phyloP scores from a whole-genome alignment of 176 grass and related monocot genomes.

The Cenchrus fungigraminus region DNA sequence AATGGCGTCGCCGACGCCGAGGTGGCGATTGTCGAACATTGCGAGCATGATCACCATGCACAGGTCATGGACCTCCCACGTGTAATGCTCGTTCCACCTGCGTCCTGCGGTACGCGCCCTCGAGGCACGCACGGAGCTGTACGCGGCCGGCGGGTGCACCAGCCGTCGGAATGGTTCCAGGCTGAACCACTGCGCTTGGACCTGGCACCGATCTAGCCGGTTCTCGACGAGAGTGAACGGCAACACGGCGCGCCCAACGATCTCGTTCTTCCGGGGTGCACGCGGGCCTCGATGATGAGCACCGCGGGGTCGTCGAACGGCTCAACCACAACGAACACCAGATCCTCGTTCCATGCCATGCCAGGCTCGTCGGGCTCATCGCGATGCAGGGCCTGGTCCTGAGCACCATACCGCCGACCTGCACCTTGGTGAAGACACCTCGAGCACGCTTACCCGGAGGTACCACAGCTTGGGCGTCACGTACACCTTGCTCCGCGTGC shows the following conservation, averaged over 20 bases:
- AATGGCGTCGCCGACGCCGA: not conserved
- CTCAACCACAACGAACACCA: slow-evolving; percentile 70
- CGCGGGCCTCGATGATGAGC: slow-evolving; percentile 64
- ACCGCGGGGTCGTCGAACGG: slow-evolving; percentile 88
- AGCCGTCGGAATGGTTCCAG: slow-evolving; percentile 51
- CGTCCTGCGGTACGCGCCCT: slow-evolving; percentile 89
- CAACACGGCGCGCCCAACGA: slow-evolving; percentile 57
- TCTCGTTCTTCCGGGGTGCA: slow-evolving; percentile 57
- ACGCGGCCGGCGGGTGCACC: slow-evolving; percentile 44
- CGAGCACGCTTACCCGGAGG: too few species aligned
- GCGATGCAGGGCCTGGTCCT: too few species aligned
- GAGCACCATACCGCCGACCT: not conserved
- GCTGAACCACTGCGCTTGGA: slow-evolving; percentile 81
- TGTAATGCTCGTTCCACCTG: slow-evolving; percentile 92
- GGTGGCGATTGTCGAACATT: slow-evolving; percentile 73
- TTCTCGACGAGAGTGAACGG: slow-evolving; percentile 70
- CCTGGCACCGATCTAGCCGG: slow-evolving; percentile 46
- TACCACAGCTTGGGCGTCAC: too few species aligned
- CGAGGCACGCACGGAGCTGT: slow-evolving; percentile 74
- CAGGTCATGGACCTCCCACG: slow-evolving; percentile 83
- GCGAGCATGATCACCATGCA: slow-evolving; percentile 83
- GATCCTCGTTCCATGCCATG: slow-evolving; percentile 75
- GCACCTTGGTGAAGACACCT: too few species aligned
- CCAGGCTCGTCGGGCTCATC: slow-evolving; percentile 31
- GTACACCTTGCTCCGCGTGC: too few species aligned